These are phyloP conservation scores for Pythium angustatum DNA, from an alignment of 352 stramenopile species.

Conservation along the genomic window DNA sequence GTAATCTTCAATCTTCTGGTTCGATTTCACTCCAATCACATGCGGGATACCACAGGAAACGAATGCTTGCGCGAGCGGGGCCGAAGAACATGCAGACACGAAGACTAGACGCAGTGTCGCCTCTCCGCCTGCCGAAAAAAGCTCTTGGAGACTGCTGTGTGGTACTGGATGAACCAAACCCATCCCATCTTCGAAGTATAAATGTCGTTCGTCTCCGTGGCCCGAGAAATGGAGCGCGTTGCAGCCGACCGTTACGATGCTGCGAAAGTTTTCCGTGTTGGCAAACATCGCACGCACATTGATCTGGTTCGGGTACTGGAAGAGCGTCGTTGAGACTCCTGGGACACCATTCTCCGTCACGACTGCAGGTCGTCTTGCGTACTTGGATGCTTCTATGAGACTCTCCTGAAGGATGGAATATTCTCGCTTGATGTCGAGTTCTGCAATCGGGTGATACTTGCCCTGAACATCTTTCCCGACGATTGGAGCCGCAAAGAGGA, in stretches of 20 bases:
- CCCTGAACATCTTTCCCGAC: slow-evolving; percentile 90
- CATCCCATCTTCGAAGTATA: slow-evolving; percentile 95
- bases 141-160: slow-evolving; percentile 63
- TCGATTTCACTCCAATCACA: slow-evolving; percentile 87
- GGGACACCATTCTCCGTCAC: slow-evolving; percentile 5
- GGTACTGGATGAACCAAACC: slow-evolving; percentile 77
- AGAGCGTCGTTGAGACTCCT: slow-evolving; percentile 39
- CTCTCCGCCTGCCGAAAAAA: slow-evolving; percentile 55
- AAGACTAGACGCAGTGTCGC: slow-evolving; percentile 65
- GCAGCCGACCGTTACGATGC: slow-evolving; percentile 90
- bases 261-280: slow-evolving; percentile 92
- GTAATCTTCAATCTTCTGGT: slow-evolving; percentile 87
- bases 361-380: slow-evolving; percentile 18
- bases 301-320: slow-evolving; percentile 79
- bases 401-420: slow-evolving; percentile 82
- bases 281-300: slow-evolving; percentile 93
- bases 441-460: slow-evolving; percentile 90
- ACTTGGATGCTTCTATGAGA: slow-evolving; percentile 60
- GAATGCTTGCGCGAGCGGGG: slow-evolving; percentile 80
- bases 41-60: slow-evolving; percentile 89
- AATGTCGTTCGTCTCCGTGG: slow-evolving; percentile 90
- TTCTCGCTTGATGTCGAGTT: slow-evolving; percentile 79
- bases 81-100: slow-evolving; percentile 78
- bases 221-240: slow-evolving; percentile 94
- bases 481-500: slow-evolving; percentile 94